These are phyloP conservation scores for Evernia prunastri DNA, from an alignment of 495 filamentous ascomycete genomes.

Conservation along the genomic window DNA sequence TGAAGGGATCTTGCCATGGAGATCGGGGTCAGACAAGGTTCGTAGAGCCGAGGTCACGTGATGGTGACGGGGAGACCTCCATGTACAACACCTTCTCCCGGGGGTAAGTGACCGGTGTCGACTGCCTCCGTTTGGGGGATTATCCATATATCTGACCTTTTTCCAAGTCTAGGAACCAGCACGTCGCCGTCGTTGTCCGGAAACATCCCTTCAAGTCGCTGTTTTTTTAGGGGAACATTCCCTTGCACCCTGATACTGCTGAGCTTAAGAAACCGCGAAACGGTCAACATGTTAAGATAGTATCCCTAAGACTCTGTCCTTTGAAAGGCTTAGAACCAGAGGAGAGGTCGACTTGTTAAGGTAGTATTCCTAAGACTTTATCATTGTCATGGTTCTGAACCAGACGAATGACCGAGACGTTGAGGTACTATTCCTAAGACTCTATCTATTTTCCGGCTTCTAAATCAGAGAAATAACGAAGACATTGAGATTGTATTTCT, in stretches of 20 bases:
- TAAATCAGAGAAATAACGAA: no score
- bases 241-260: not conserved
- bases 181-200: not conserved
- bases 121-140: not conserved
- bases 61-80: not conserved
- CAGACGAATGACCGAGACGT: no score
- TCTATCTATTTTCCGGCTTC: no score
- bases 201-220: not conserved
- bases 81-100: not conserved
- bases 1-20: slow-evolving; percentile 4
- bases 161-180: not conserved
- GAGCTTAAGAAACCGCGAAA: not conserved
- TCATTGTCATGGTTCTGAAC: no score
- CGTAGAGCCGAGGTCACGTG: not conserved
- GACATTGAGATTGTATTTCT: no score
- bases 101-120: not conserved
- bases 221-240: no score
- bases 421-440: no score
- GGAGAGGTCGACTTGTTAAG: no score
- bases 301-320: no score
- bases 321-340: no score
- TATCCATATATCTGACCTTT: not conserved
- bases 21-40: not conserved
- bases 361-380: no score
- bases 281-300: not conserved